A percentile compares a stretch with the other conserved stretches of the same genome.
Evolutionary conservation across 78 protist species (phyloP).

Genomic region (Dictyostelium capitatum): DNA sequence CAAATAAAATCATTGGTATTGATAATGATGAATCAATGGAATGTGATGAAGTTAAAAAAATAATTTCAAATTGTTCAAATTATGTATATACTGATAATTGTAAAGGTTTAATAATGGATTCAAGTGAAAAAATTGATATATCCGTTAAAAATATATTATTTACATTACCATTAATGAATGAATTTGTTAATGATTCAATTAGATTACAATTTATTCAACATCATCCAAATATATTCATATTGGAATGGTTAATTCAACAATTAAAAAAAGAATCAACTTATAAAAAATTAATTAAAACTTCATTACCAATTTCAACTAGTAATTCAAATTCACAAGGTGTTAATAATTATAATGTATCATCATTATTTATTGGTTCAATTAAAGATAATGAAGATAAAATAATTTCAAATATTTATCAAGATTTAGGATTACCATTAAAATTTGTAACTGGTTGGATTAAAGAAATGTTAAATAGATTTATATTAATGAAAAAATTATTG

Average conservation of each 20-base stretch:
- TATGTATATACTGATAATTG: too few relatives aligned
- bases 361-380: too few relatives aligned
- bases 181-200: not conserved
- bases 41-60: not conserved
- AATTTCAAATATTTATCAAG: not conserved
- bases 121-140: not conserved
- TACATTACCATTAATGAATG: not conserved
- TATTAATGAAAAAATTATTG: not conserved
- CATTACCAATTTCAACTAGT: not conserved
- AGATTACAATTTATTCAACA: not conserved
- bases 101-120: not conserved
- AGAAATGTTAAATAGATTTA: not conserved
- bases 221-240: not conserved
- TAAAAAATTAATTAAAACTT: not conserved
- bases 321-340: too few relatives aligned
- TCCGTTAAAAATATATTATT: not conserved
- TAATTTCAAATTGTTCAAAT: not conserved
- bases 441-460: not conserved
- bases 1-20: not conserved
- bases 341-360: not conserved
- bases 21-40: not conserved
- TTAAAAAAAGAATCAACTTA: not conserved
- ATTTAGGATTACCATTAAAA: conserved; percentile 2
- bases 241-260: conserved; percentile 11
- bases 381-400: not conserved